Base-by-base conservation (phyloP, 208 protist genomes). In the Leishmania guyanensis region DNA sequence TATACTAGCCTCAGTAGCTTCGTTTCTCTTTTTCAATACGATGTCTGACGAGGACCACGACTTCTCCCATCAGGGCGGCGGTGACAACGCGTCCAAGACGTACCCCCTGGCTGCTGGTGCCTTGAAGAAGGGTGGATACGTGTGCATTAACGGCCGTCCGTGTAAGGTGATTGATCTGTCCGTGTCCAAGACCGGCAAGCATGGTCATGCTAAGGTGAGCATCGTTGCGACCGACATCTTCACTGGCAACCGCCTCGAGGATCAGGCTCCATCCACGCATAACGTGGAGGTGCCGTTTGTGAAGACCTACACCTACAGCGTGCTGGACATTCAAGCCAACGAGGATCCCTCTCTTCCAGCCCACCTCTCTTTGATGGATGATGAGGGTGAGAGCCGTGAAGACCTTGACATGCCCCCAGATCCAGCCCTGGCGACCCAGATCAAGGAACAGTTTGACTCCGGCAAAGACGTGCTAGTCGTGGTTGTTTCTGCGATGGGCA, bases 121-220 rank as follows among this genome's bases (percentile, higher is more conserved):
- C 16, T 81, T 98, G 54, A 98, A 98, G 86, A 98, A 98, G 87
- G 94, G 94, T 51, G 92, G 92, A 51, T 94, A 96, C 82, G 82
- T 98, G 69, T 91, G 91, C 83, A 98, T 98, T 79, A 97, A 98
- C 82, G 82, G 85, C 75, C 90, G 89, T 39, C 98, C 99, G 72
- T 99, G 98, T 93, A 99, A 99, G 91, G 94, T 99, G 65, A 98
- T 99, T 79, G 98, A 99, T 81, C 96, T 99, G 85, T 99, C 96
- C 74, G 99, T 98, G 36, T 99, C 99, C 60, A 99, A 99, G 93
- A 99, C 98, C 75, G 99, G 99, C 81, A 99, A 99, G 93, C 99
- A 99, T 91, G 99, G 99, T 81, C 97, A 99, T 89, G 99, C 99
- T 51, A 99, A 99, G 94, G 98, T 99, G 65, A 95, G 99, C 85